phyloP scores from a whole-genome alignment of 306 rosid species.

The Pterocarpus santalinus region DNA sequence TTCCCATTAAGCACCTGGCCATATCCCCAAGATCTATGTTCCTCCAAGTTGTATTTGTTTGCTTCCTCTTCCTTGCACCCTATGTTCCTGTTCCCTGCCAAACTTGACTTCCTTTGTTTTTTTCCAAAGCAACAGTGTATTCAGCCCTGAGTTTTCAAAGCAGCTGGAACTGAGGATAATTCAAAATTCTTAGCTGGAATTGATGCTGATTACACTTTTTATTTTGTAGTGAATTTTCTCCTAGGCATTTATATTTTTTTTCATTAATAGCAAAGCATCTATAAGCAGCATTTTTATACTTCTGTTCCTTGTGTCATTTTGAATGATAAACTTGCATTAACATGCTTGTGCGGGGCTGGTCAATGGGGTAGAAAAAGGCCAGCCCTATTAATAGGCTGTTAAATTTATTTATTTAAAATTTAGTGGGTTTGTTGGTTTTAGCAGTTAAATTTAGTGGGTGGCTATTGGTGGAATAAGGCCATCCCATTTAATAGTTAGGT shows the following conservation, averaged over 20 bases:
- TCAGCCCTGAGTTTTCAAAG: neutral
- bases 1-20: neutral
- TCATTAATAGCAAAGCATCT: neutral
- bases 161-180: neutral
- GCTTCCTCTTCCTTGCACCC: neutral
- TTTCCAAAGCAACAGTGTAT: neutral
- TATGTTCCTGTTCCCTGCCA: neutral
- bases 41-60: neutral
- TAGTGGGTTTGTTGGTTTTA: neutral
- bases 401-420: neutral
- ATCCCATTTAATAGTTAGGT: neutral
- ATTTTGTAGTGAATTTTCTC: conserved; percentile 25
- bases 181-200: too few relatives aligned
- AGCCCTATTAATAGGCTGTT: neutral
- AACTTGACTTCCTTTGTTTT: neutral
- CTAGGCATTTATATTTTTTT: conserved; percentile 21
- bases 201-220: neutral
- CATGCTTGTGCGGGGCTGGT: neutral
- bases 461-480: neutral
- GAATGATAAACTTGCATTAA: conserved; percentile 35
- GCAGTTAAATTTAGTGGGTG: neutral
- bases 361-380: neutral
- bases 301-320: conserved; percentile 29
- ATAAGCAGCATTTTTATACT: conserved; percentile 4
- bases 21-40: neutral